Evolutionary conservation across 2,329 filamentous ascomycete genomes (phyloP).

Genomic region (Penicillium thymicola): DNA sequence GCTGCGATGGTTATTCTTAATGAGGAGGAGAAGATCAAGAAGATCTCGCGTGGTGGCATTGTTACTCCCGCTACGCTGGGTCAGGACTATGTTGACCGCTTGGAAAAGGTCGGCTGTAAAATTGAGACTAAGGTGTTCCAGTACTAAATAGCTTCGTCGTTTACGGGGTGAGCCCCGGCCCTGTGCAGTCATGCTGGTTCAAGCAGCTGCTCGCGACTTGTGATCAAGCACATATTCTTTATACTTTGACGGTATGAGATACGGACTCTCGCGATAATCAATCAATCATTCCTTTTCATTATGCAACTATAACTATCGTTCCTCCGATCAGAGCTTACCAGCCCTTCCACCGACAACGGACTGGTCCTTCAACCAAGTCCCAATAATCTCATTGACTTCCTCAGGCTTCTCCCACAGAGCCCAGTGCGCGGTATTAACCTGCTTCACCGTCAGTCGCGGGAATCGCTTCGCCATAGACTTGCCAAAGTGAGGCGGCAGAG

Average conservation of each 20-base stretch:
- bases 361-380: constrained; percentile 63
- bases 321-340: constrained; percentile 40
- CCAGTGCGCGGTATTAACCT: constrained; percentile 77
- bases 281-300: neutral
- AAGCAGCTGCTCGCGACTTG: neutral
- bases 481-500: constrained; percentile 70
- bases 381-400: constrained; percentile 67
- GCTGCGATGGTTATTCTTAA: constrained; percentile 45
- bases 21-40: constrained; percentile 42
- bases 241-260: neutral
- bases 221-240: neutral
- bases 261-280: neutral
- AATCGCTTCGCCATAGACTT: constrained; percentile 67
- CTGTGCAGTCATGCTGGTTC: neutral
- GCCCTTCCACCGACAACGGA: constrained; percentile 45
- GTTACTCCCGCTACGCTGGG: constrained; percentile 50
- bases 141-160: constrained; percentile 15
- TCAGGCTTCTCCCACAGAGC: constrained; percentile 69
- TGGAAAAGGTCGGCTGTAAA: constrained; percentile 44
- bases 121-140: constrained; percentile 41
- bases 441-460: constrained; percentile 60
- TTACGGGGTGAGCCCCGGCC: neutral
- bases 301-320: neutral
- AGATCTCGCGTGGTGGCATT: constrained; percentile 45
- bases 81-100: constrained; percentile 45